Conservation (phyloP, 345 rosid species). For the Noccaea bulbosa region DNA sequence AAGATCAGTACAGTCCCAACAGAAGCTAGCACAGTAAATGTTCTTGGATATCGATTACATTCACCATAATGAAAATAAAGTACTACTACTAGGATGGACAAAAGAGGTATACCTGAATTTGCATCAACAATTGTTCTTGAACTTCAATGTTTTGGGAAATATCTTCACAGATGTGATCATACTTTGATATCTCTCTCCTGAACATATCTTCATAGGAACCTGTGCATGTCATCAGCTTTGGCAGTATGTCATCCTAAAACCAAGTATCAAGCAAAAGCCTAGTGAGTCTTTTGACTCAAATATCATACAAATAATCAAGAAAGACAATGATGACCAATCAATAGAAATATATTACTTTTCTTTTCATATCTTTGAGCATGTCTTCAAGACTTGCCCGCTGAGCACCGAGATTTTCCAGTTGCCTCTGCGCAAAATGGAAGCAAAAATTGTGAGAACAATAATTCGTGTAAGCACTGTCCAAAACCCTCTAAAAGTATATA, state of each 20-base stretch:
- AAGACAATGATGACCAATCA: conserved; percentile 20
- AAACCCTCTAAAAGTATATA: conserved; percentile 13
- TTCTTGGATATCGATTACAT: conserved; percentile 6
- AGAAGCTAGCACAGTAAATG: conserved; percentile 26
- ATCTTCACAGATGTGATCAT: conserved; percentile 80
- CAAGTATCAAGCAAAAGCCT: conserved; percentile 32
- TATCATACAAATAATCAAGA: conserved; percentile 21
- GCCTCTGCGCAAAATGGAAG: conserved; percentile 66
- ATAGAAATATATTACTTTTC: conserved; percentile 61
- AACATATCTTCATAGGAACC: conserved; percentile 96
- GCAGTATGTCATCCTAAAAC: conserved; percentile 92
- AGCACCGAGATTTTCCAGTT: conserved; percentile 94
- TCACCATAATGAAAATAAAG: conserved; percentile 19
- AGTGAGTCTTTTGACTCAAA: conserved; percentile 26
- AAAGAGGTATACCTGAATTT: conserved; percentile 76
- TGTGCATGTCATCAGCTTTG: conserved; percentile 88
- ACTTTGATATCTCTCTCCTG: conserved; percentile 90
- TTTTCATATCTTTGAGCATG: conserved; percentile 98
- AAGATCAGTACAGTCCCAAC: conserved; percentile 19
- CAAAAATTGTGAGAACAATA: conserved; percentile 26
- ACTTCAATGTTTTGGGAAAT: conserved; percentile 88
- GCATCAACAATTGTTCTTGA: conserved; percentile 84
- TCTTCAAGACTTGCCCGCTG: conserved; percentile 99
- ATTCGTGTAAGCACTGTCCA: conserved; percentile 16
- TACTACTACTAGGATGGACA: conserved; percentile 6